Conservation (phyloP, 169 alveolate species). For the Cryptosporidium ubiquitum region DNA sequence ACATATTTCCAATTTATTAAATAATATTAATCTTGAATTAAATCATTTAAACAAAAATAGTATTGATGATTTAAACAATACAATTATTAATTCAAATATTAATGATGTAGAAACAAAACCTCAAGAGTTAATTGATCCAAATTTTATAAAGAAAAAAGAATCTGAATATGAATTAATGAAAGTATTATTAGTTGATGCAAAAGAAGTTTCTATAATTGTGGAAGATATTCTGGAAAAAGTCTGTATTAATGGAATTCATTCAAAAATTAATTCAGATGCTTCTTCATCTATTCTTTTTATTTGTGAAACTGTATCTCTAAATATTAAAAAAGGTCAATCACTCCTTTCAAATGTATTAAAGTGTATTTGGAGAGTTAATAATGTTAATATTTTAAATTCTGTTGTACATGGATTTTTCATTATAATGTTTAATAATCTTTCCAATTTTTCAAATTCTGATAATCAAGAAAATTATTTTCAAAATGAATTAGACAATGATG, state of each 20-base stretch:
- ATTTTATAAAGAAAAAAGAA: not conserved
- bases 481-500: conserved; percentile 5
- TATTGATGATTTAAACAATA: conserved; percentile 13
- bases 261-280: conserved; percentile 60
- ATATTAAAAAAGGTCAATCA: conserved; percentile 20
- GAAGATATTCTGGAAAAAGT: conserved; percentile 15
- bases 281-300: conserved; percentile 48
- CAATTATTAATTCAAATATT: conserved; percentile 19
- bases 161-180: conserved; percentile 47
- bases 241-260: conserved; percentile 34
- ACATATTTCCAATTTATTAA: conserved; percentile 1
- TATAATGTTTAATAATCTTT: conserved; percentile 6
- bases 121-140: not conserved
- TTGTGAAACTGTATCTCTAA: conserved; percentile 42
- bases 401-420: conserved; percentile 60
- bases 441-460: not conserved
- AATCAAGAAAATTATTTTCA: conserved; percentile 2
- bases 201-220: conserved; percentile 43
- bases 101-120: not conserved
- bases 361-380: conserved; percentile 52
- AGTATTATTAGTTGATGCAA: conserved; percentile 47
- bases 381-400: conserved; percentile 25
- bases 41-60: not conserved
- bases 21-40: conserved; percentile 2
- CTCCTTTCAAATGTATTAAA: conserved; percentile 16